phyloP scores from a whole-genome alignment of 192 early-diverging fungal genomes.

The Lobosporangium transversale region DNA sequence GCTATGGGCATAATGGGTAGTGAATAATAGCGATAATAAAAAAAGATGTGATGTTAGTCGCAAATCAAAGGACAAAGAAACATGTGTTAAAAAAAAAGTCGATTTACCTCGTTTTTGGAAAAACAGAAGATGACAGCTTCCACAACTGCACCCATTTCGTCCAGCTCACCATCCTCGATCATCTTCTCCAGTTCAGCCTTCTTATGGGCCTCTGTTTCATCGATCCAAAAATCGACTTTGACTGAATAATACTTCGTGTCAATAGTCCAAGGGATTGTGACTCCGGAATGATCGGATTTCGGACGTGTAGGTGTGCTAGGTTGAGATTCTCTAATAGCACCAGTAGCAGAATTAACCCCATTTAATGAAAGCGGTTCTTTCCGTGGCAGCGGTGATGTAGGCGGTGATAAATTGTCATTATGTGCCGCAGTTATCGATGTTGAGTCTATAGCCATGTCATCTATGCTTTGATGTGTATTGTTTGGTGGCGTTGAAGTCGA shows the following conservation, averaged over 20 bases:
- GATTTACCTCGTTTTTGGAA: constrained; percentile 66
- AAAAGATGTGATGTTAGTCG: not conserved
- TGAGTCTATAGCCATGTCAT: not conserved
- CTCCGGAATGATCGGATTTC: constrained; percentile 44
- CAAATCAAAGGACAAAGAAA: not conserved
- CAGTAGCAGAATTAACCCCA: not conserved
- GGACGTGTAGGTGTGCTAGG: constrained; percentile 3
- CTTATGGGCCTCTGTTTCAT: constrained; percentile 56
- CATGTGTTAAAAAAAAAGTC: not conserved
- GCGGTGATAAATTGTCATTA: not conserved
- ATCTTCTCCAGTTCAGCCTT: constrained; percentile 42
- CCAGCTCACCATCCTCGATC: constrained; percentile 48
- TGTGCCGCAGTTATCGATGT: not conserved
- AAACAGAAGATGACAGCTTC: constrained; percentile 75
- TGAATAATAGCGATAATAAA: not conserved
- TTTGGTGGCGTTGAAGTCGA: constrained; percentile 38
- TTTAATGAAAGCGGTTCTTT: not conserved
- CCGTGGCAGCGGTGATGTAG: not conserved
- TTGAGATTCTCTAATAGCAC: not conserved
- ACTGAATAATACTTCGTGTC: constrained; percentile 77
- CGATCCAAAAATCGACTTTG: constrained; percentile 71
- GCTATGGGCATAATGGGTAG: constrained; percentile 28
- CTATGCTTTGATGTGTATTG: not conserved
- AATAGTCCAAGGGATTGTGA: constrained; percentile 63
- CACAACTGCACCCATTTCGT: constrained; percentile 58